Base-by-base conservation (phyloP, 305 asterid genomes). In the Fraxinus greggii region DNA sequence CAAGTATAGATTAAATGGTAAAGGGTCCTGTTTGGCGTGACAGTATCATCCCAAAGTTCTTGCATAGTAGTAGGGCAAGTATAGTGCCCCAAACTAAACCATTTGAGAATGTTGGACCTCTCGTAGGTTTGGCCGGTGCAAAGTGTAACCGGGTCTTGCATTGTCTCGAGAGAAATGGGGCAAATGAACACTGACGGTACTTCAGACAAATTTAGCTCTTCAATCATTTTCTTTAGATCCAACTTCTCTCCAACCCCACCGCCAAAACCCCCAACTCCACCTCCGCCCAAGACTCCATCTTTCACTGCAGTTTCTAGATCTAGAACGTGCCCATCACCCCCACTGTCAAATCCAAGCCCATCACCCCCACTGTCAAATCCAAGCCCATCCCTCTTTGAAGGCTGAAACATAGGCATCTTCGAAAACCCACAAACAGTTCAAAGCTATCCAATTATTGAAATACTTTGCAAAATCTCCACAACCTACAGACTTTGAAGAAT, bases 31-130 rank as follows among this genome's bases (percentile, higher is more conserved):
- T 90, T 90, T 0, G 94, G 91, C 0, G 91, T 90, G 5, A 90
- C 38, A 0, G 91, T 82, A 23, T 88, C 90, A 56, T 90, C 92
- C 92, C 94, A 90, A 1, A 90, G 89, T 48, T 90, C 92, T 77
- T 90, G 94, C 94, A 90, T 90, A 3, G 94, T 88, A 9, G 94
- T 91, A 79, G 94, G 94, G 69, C 94, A 91, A 75, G 92, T 91
- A 85, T 79, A 88, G 87, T 91, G 88, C 19, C 92, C 94, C 74
- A 91, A 80, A 76, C 87, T 84, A 79, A 89, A 88, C 94, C 94
- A 91, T 84, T 91, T 91, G 86, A 88, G 90, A 72, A 91, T 91
- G 87, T 91, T 91, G 79, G 88, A 79, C 38, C 87, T 88, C 84
- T 91, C 92, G 32, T 91, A 91, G 48, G 94, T 91, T 84, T 91